Conservation (phyloP, 345 rosid genomes). For the Salix udensis region DNA sequence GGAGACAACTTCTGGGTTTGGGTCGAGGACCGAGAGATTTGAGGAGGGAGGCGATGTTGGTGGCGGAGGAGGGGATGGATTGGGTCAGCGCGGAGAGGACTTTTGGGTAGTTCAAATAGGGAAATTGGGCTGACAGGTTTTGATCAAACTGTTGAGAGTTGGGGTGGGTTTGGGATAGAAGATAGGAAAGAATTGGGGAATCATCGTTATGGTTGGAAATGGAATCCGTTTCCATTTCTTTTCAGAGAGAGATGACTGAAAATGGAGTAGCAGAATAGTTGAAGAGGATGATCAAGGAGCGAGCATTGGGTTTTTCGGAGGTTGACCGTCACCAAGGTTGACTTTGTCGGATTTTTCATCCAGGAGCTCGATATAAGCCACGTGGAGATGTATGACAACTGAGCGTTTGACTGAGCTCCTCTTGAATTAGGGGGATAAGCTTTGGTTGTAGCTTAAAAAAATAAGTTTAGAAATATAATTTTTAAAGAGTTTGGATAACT, state of each 20-base stretch:
- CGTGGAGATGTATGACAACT: too few species aligned
- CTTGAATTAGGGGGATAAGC: too few species aligned
- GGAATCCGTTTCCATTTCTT: constrained; percentile 2
- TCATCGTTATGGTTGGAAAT: neutral
- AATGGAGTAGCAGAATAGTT: neutral
- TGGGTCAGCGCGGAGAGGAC: constrained; percentile 3
- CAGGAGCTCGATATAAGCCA: neutral
- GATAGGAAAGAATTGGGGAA: constrained; percentile 15
- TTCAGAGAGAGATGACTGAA: neutral
- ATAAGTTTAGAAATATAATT: too few species aligned
- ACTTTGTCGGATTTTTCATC: neutral
- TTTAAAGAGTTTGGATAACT: too few species aligned
- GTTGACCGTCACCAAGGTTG: neutral
- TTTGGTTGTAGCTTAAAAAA: too few species aligned
- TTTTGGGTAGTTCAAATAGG: constrained; percentile 12
- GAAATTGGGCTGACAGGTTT: constrained; percentile 8
- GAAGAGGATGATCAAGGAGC: neutral
- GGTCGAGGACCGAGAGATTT: constrained; percentile 15
- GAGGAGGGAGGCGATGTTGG: constrained; percentile 7
- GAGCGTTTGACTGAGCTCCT: too few species aligned
- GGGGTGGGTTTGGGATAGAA: constrained; percentile 9
- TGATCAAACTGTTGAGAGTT: constrained; percentile 4
- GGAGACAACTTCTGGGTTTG: constrained; percentile 16
- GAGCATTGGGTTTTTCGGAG: too few species aligned
- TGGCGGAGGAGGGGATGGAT: constrained; percentile 3